Evolutionary conservation across 2,329 filamentous ascomycete species (phyloP), one percentile per base, ranked within the genome.

Genomic region (Apiospora phragmitis): DNA sequence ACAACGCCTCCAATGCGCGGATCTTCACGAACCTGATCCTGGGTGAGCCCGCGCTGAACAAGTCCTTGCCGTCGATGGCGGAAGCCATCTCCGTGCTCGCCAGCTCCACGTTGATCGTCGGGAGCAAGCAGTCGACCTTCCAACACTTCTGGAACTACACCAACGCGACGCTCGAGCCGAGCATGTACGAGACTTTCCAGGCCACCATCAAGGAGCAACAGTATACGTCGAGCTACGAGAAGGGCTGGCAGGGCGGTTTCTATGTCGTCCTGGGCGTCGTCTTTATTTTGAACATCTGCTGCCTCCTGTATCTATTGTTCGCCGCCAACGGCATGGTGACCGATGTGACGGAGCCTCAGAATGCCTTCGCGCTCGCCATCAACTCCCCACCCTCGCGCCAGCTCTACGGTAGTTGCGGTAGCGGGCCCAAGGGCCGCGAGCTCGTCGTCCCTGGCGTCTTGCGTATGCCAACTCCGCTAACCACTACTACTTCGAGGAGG

Each of bases 311-410:
- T 80, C 85, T 92, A 73, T 78, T 91, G 68, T 77, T 88, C 65
- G 83, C 86, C 73, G 77, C 83, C 7, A 83, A 83, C 0, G 88
- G 89, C 0, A 86, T 93, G 29, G 88, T 95, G 9, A 94, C 92
- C 0, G 93, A 95, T 81, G 94, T 92, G 77, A 93, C 90, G 0
- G 93, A 95, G 76, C 92, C 93, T 0, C 89, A 91, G 69, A 94
- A 94, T 77, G 82, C 94, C 2, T 94, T 95, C 75, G 85, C 90
- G 0, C 81, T 94, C 0, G 91, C 92, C 1, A 84, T 95, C 68
- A 94, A 94, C 76, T 83, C 81, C 68, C 81, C 83, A 1, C 81
- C 82, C 3, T 83, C 80, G 49, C 70, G 71, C 5, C 78, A 78
- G 24, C 73, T 85, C 62, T 76, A 80, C 42, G 82, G 83, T 0